Evolutionary conservation across 2,329 filamentous ascomycete species (phyloP).

Genomic region (Annulohypoxylon truncatum): DNA sequence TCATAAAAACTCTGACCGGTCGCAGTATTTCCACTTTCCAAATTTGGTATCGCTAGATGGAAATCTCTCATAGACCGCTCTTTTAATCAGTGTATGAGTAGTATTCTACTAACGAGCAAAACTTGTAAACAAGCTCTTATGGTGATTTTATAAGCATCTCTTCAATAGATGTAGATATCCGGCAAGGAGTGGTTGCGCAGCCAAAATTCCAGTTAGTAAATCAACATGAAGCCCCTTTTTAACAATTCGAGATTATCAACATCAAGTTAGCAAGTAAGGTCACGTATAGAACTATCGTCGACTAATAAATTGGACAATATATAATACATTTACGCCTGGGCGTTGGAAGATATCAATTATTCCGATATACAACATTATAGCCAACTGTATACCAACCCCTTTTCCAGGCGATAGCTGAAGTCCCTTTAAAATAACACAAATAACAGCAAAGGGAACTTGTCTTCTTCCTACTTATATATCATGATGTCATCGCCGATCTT

Average conservation of each 20-base stretch:
- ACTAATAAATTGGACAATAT: background rate
- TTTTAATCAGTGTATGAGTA: constrained; percentile 7
- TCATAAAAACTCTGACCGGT: constrained; percentile 7
- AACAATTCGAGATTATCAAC: background rate
- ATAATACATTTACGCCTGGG: background rate
- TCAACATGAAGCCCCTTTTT: too few relatives aligned
- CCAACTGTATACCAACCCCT: background rate
- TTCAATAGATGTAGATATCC: background rate
- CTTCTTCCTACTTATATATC: background rate
- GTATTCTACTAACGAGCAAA: background rate
- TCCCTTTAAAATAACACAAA: background rate
- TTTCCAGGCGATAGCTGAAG: too few relatives aligned
- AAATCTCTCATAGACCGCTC: constrained; percentile 13
- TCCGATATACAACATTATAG: background rate
- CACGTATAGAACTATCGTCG: background rate
- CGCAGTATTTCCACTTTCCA: constrained; percentile 25
- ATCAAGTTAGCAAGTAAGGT: background rate
- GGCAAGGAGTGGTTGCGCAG: background rate
- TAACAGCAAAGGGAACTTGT: background rate
- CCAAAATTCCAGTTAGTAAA: too few relatives aligned
- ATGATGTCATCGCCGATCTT: background rate
- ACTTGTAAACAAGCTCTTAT: background rate
- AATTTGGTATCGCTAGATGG: constrained; percentile 5
- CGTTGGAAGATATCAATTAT: background rate
- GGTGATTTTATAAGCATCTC: too few relatives aligned